Base-by-base conservation (phyloP, 441 rosid species). In the Croton laevigatus region DNA sequence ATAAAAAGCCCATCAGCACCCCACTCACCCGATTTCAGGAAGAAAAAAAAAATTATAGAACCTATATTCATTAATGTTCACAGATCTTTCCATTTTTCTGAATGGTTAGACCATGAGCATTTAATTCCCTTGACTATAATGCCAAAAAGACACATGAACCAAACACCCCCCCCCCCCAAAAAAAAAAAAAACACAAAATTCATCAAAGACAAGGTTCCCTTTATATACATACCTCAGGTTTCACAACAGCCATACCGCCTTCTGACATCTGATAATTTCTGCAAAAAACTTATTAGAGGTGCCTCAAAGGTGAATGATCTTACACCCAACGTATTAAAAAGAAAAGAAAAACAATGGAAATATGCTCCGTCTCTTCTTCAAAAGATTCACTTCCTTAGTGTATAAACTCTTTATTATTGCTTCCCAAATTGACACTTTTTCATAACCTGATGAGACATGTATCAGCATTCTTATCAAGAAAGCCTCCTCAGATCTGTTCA, bases 211-310 rank as follows among this genome's bases (percentile, higher is more conserved):
- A 0, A 53, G 19, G 22, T 38, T 37, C 52, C 61, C 12, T 52
- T 16, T 9, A 64, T 46, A 22, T 32, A 74, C 75, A 44, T 71
- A 87, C 91, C 91, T 87, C 81, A 5, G 91, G 83, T 81, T 87
- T 83, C 52, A 79, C 81, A 10, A 84, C 82, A 54, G 86, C 87
- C 82, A 84, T 78, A 60, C 70, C 55, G 70, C 73, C 81, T 74
- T 84, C 86, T 59, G 87, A 81, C 87, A 84, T 87, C 77, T 75
- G 76, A 79, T 12, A 20, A 72, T 45, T 66, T 64, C 52, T 23
- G n/a, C 45, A 59, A 64, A 37, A 27, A 38, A 61, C 54, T 72
- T 79, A 55, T 38, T 55, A 37, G 8, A 36, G 65, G 55, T 51
- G 44, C 60, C 52, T n/a, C n/a, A 38, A 67, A 65, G 58, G 38